Evolutionary conservation across 2,329 filamentous ascomycete genomes (phyloP), one percentile per base, ranked within the genome.

Genomic region (Neophaeococcomyces mojaviensis): DNA sequence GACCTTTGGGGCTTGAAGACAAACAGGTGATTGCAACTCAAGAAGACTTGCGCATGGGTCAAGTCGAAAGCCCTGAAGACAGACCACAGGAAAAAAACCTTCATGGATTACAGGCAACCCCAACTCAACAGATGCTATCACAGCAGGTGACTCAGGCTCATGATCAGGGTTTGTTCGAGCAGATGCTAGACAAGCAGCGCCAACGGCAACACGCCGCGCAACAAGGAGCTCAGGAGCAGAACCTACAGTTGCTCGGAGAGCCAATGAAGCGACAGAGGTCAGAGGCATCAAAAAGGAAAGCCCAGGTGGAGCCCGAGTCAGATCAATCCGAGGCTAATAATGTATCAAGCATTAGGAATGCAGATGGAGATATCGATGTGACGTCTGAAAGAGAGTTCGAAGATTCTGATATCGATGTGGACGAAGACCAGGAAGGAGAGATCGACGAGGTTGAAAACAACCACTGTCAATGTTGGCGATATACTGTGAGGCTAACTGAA

Each of bases 401-500:
- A 30, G 22, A 39, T 15, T 45, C 35, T 3, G 46, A 31, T 15
- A 15, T 41, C 2, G 46, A 39, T 2, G 19, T 3, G 2, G 24
- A 34, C 34, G 34, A 33, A 18, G 44, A 32, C 20, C 37, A 43
- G 4, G 28, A 42, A 8, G 37, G 35, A 20, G 33, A 32, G n/a
- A n/a, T n/a, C n/a, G 46, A 20, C 8, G 46, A 48, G 12, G 24
- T 19, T 10, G 46, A 46, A 22, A 45, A 15, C 36, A 47, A 49
- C 7, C 30, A 32, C 8, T 46, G 48, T 13, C 19, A 15, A 18
- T 44, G 41, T 32, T 26, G 28, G n/a, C 41, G 41, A 20, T 37
- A 44, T 20, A 28, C 30, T 6, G 32, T 44, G n/a, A 36, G 19
- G 22, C 6, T 26, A 4, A n/a, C 7, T 12, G 16, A 28, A 10